phyloP scores from a whole-genome alignment of 768 basidiomycete species.

The Coprinopsis strossmayeri region DNA sequence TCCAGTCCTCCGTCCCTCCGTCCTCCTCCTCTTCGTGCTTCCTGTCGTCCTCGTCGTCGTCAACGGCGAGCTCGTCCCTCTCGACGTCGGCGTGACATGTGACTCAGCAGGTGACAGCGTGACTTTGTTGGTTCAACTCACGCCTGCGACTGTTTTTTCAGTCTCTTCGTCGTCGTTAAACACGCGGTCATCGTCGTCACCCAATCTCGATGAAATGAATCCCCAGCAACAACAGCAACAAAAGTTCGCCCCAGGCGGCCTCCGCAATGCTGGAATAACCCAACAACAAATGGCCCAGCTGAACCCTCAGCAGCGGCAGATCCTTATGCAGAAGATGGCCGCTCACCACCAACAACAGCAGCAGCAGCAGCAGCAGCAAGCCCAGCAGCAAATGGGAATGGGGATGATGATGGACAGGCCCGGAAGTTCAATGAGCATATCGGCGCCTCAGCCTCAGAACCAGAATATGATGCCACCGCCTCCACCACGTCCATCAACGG shows the following conservation, averaged over 20 bases:
- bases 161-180: too few relatives aligned
- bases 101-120: too few relatives aligned
- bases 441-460: background rate
- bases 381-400: background rate
- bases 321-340: conserved; percentile 6
- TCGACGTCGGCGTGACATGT: too few relatives aligned
- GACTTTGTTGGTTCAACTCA: too few relatives aligned
- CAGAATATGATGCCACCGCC: background rate
- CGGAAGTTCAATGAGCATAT: background rate
- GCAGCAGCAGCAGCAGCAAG: conserved; percentile 10
- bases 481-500: background rate
- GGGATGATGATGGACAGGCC: background rate
- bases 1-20: too few relatives aligned
- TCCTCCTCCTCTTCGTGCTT: too few relatives aligned
- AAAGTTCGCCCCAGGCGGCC: conserved; percentile 7
- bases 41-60: too few relatives aligned
- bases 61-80: too few relatives aligned
- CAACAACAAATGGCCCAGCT: conserved; percentile 12
- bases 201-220: too few relatives aligned
- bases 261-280: conserved; percentile 8
- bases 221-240: too few relatives aligned
- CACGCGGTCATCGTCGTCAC: too few relatives aligned
- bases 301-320: conserved; percentile 2
- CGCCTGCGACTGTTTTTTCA: too few relatives aligned
- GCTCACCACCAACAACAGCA: conserved; percentile 11